Evolutionary conservation across 2,329 filamentous ascomycete genomes (phyloP).

Genomic region (Cercospora beticola): DNA sequence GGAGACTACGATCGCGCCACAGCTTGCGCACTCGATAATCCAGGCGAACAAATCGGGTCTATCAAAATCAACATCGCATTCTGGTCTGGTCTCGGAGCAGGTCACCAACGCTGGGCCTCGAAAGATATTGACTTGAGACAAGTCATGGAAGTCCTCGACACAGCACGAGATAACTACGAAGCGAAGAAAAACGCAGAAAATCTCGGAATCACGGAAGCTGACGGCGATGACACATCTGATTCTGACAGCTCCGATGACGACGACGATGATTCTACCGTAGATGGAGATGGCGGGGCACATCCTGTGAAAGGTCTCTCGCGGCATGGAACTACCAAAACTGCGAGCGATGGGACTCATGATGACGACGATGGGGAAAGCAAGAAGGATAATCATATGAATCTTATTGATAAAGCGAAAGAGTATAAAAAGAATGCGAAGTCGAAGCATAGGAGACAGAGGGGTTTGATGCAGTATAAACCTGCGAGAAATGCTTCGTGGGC

Average conservation of each 20-base stretch:
- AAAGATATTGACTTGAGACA: slow-evolving; percentile 56
- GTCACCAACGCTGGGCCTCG: slow-evolving; percentile 57
- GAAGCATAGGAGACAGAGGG: slow-evolving; percentile 65
- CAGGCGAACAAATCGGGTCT: slow-evolving; percentile 59
- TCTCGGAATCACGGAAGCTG: slow-evolving; percentile 17
- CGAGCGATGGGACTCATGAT: neutral
- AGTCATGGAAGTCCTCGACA: slow-evolving; percentile 65
- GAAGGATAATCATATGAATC: slow-evolving; percentile 32
- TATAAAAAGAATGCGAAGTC: slow-evolving; percentile 60
- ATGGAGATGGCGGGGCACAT: neutral
- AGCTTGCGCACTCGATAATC: slow-evolving; percentile 50
- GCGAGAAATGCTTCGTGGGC: slow-evolving; percentile 55
- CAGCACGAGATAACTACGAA: slow-evolving; percentile 58
- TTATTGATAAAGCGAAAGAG: slow-evolving; percentile 56
- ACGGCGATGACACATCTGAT: slow-evolving; percentile 17
- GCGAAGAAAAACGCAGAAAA: slow-evolving; percentile 35
- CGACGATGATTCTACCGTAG: slow-evolving; percentile 12
- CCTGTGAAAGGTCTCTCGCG: neutral
- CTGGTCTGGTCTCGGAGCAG: slow-evolving; percentile 61
- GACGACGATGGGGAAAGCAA: slow-evolving; percentile 9
- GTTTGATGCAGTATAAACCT: slow-evolving; percentile 70
- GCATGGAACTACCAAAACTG: neutral
- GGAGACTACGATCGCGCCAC: slow-evolving; percentile 60
- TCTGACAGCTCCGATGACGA: slow-evolving; percentile 21
- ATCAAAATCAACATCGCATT: slow-evolving; percentile 60